Evolutionary conservation across 768 basidiomycete species (phyloP), one percentile per base, ranked within the genome.

Genomic region (Suillus spraguei): DNA sequence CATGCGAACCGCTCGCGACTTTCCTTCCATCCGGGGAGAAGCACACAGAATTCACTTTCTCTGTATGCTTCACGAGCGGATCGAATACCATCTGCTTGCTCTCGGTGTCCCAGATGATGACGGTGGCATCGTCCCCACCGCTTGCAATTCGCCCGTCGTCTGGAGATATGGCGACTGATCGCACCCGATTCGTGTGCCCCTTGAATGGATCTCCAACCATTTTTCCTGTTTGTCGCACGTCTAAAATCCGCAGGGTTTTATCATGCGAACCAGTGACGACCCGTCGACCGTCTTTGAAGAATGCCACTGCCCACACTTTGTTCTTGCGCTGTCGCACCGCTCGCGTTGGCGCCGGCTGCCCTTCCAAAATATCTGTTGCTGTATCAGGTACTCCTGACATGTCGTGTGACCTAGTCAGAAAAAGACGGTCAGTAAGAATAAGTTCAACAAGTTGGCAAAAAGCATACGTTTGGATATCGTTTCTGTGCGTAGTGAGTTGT

Each of bases 11-110:
- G n/a, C 79, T 79, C 38, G 78, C 79, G 39, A 82, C 70, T 53
- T 77, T 70, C 50, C 74, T 72, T 7, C 78, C 79, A 67, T 82
- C 79, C 33, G 80, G 79, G 13, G 78, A 79, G 60, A 82, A 75
- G 65, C 72, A 66, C 58, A 81, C 77, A 42, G 71, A 73, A 17
- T 36, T 59, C 20, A 68, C 60, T 2, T 77, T 78, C 47, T 46
- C 58, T 24, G 39, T 55, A 47, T 68, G 67, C 36, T 64, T 64
- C 56, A 64, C 39, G 14, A 64, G 46, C 33, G 49, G 44, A 22
- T 49, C 41, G 36, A 49, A 52, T 4, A 42, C 3, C 33, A 52
- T 24, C 54, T 24, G 38, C 33, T 28, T 63, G 20, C 41, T 62
- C 28, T 53, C 41, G 10, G 32, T 24, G 20, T 61, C 42, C 63